Evolutionary conservation across 305 asterid genomes (phyloP), one percentile per base, ranked within the genome.

Genomic region (Solanum hybrid): DNA sequence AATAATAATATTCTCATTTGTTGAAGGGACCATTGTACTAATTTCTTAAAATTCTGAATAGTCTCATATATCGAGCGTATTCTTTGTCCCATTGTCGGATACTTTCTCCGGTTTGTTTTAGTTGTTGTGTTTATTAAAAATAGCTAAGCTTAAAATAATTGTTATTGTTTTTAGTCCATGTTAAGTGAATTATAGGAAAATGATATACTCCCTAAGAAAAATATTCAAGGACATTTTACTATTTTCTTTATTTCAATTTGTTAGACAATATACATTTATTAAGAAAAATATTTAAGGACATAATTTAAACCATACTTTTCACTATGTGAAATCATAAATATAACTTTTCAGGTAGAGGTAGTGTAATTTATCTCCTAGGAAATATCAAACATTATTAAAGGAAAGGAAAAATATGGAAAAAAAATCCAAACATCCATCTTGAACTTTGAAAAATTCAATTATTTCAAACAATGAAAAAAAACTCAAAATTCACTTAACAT

Each of bases 21-120:
- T 87, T 92, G 89, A 90, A 85, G 93, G 96, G 98, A 92, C 95
- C 96, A 92, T 87, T 79, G 51, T 88, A 69, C 88, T 39, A 91
- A 36, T 91, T 90, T 86, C 91, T 91, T 87, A 89, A 87, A 24
- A 78, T 88, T 78, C 91, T 89, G 90, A 51, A 91, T 92, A 89
- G 76, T 92, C 90, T 35, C 57, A 35, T 78, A 5, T 5, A 79
- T 79, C 31, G 87, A 88, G 89, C 42, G 92, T 89, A 90, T 88
- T 78, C 39, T 84, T 84, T 93, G 94, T 95, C 93, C 90, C 89
- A 86, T 92, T 90, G 90, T 92, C 91, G 88, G 92, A 92, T 91
- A 87, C 64, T 92, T 35, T 67, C 86, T 87, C 46, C n/a, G 0
- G 6, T 74, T 18, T 0, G 9, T 31, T 31, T 26, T 73, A 73